Evolutionary conservation across 176 grass and related monocot species (phyloP), one percentile per base, ranked within the genome.

Genomic region (Dendrocalamus sinicus): DNA sequence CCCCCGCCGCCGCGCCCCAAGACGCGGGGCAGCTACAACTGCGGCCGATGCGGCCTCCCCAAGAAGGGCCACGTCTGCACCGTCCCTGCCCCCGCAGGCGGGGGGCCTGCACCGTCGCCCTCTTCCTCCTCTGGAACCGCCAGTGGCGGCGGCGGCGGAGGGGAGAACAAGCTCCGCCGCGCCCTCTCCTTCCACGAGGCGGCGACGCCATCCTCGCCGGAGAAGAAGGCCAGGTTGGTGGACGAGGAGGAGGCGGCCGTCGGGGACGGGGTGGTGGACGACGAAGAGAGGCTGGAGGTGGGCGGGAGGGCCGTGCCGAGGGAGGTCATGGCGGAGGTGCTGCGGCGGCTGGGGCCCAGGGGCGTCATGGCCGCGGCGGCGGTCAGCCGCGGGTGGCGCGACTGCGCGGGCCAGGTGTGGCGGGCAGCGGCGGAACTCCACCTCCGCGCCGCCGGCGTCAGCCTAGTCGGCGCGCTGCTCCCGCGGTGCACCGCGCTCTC

Each of bases 1-100:
- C 80, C 69, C 59, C 66, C 69, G 79, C 78, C 85, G 73, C 69
- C 69, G 72, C 80, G 78, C 23, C 86, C 86, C 81, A 96, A 96
- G 88, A 86, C 88, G 76, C 93, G 93, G 35, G 96, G 96, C 70
- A 99, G 83, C 92, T 99, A 99, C 84, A 99, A 96, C 82, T 99
- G 96, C 70, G 96, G 96, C 74, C 82, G 94, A 0, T 99, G 96
- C 63, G 96, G 96, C 45, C 88, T 91, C 40, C 96, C 96, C 67
- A 99, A 99, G 86, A 95, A 92, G 85, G 96, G 96, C 86, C 96
- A 99, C 75, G 90, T 94, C 63, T 99, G 96, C 83, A 11, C 75
- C 60, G 55, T 70, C 57, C 44, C 76, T n/a, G 12, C 35, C 77
- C 69, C 37, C 4, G 37, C 37, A 5, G 37, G 37, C 37, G 37